A percentile compares a stretch with the other conserved stretches of the same genome.
These are phyloP conservation scores for Suillus placidus DNA, from an alignment of 768 basidiomycete genomes.

Conservation along the genomic window DNA sequence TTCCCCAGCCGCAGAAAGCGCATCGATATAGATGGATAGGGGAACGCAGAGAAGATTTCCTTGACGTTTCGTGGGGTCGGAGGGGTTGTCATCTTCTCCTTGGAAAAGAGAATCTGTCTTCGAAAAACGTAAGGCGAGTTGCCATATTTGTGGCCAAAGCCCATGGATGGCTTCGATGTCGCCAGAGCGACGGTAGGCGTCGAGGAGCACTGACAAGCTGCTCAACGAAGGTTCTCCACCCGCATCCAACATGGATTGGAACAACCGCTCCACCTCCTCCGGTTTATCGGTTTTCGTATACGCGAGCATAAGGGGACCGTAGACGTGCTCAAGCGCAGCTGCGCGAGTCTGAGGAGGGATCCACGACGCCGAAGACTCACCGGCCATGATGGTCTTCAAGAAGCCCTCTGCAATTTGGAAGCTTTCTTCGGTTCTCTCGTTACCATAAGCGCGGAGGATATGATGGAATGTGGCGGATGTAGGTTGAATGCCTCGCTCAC, in stretches of 20 bases:
- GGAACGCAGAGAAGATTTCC: conserved; percentile 73
- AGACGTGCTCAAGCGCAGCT: conserved; percentile 55
- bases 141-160: conserved; percentile 72
- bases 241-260: conserved; percentile 51
- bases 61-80: conserved; percentile 29
- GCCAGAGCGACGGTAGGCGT: conserved; percentile 64
- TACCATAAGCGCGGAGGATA: conserved; percentile 65
- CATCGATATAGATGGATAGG: conserved; percentile 80
- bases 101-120: conserved; percentile 37
- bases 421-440: conserved; percentile 49
- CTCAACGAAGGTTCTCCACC: conserved; percentile 63
- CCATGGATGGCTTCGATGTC: conserved; percentile 56
- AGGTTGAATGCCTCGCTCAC: conserved; percentile 61
- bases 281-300: conserved; percentile 48
- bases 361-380: conserved; percentile 43
- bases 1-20: conserved; percentile 62
- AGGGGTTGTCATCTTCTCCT: conserved; percentile 17
- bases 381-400: conserved; percentile 50
- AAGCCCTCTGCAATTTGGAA: conserved; percentile 68
- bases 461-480: conserved; percentile 67
- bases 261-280: conserved; percentile 59
- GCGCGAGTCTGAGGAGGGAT: conserved; percentile 40
- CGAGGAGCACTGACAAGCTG: conserved; percentile 66
- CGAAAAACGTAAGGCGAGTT: conserved; percentile 52
- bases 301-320: conserved; percentile 60